These are phyloP conservation scores for Hondaea fermentalgiana DNA, from an alignment of 108 stramenopile genomes.

Conservation along the genomic window DNA sequence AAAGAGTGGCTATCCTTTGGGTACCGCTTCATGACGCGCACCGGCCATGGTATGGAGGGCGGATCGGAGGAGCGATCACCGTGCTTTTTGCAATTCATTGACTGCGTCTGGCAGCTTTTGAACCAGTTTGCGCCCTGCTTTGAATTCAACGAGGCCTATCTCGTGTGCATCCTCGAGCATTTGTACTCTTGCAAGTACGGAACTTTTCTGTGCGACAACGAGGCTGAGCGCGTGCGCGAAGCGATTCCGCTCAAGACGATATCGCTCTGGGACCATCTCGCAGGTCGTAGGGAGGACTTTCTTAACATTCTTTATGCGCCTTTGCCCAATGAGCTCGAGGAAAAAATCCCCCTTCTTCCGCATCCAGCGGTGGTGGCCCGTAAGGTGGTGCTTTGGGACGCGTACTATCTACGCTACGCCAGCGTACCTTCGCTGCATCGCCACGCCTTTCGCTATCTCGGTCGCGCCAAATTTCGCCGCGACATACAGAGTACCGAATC, in stretches of 20 bases:
- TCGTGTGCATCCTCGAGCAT: conserved; percentile 68
- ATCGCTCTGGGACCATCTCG: conserved; percentile 6
- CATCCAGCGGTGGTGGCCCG: neutral
- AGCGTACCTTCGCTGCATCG: neutral
- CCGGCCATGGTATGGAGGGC: conserved; percentile 27
- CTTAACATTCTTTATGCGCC: neutral
- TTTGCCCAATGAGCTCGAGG: neutral
- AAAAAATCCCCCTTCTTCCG: neutral
- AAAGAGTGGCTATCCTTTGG: conserved; percentile 60
- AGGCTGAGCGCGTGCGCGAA: conserved; percentile 54
- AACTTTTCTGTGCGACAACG: conserved; percentile 79
- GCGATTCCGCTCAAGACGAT: neutral
- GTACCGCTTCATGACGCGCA: conserved; percentile 47
- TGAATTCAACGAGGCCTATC: conserved; percentile 20
- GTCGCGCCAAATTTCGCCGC: neutral
- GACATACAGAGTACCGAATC: neutral
- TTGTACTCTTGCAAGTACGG: conserved; percentile 84
- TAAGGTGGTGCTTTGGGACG: neutral
- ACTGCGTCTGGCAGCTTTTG: conserved; percentile 35
- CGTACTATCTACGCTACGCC: neutral
- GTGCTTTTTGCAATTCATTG: conserved; percentile 45
- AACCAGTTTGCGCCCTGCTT: conserved; percentile 33
- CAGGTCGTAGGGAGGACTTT: neutral
- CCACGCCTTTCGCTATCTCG: neutral
- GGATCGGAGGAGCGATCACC: conserved; percentile 33